Conservation (phyloP, 2,329 filamentous ascomycete genomes). For the Albifimbria verrucaria region DNA sequence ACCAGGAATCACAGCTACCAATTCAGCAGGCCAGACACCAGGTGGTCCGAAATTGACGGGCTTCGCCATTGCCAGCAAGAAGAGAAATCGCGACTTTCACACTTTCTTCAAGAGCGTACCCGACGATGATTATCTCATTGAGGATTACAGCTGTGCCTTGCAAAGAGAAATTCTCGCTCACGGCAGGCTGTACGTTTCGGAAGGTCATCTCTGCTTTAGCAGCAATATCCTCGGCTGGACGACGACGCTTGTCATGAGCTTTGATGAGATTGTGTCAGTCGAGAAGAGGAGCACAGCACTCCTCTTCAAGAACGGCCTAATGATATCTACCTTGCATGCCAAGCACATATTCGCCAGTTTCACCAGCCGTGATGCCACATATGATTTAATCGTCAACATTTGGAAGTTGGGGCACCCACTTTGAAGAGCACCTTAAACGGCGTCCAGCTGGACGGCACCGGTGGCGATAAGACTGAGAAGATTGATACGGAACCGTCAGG, state of each 20-base stretch:
- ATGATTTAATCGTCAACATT: conserved; percentile 94
- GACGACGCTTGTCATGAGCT: conserved; percentile 95
- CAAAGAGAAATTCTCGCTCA: conserved; percentile 95
- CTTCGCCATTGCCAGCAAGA: conserved; percentile 94
- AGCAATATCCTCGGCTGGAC: conserved; percentile 99
- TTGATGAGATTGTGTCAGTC: conserved; percentile 94
- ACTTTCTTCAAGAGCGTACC: conserved; percentile 92
- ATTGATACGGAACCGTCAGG: conserved; percentile 48
- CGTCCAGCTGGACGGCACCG: conserved; percentile 73
- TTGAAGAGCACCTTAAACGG: conserved; percentile 90
- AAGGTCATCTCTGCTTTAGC: conserved; percentile 96
- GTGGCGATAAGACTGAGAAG: conserved; percentile 90
- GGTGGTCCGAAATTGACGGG: conserved; percentile 79
- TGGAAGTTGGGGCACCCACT: conserved; percentile 97
- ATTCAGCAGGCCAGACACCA: conserved; percentile 54
- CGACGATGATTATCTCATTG: conserved; percentile 95
- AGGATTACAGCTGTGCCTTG: conserved; percentile 95
- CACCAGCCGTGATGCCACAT: conserved; percentile 89
- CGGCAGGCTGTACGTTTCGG: conserved; percentile 90
- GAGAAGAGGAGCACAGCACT: conserved; percentile 96
- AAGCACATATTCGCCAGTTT: conserved; percentile 96
- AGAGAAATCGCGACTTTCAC: conserved; percentile 94
- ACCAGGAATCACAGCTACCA: conserved; percentile 67
- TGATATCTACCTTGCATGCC: conserved; percentile 92
- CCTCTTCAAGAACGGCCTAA: conserved; percentile 94